Evolutionary conservation across 192 early-diverging fungal genomes (phyloP).

Genomic region (Coemansia sp.): DNA sequence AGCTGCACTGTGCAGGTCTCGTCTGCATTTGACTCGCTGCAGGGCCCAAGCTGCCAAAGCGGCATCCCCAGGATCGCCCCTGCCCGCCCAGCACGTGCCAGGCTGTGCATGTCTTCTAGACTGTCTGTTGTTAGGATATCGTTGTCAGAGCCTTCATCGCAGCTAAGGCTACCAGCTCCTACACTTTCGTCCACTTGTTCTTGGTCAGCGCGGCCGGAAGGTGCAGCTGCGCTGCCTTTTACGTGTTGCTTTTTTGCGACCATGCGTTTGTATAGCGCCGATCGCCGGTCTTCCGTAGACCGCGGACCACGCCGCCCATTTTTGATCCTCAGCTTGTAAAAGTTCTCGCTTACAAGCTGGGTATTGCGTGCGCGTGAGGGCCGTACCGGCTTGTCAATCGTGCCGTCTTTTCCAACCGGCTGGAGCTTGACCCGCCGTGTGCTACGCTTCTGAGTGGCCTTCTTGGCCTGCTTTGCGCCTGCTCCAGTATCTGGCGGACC

Average conservation of each 20-base stretch:
- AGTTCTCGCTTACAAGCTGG: conserved; percentile 51
- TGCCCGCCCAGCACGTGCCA: neutral
- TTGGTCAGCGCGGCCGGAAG: neutral
- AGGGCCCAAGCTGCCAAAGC: neutral
- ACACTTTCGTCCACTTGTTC: neutral
- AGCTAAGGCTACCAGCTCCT: neutral
- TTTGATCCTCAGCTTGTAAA: conserved; percentile 45
- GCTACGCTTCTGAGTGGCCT: conserved; percentile 53
- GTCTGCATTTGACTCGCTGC: neutral
- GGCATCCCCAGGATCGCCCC: conserved; percentile 1
- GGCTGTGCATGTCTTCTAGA: neutral
- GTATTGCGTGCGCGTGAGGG: conserved; percentile 7
- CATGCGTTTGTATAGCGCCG: conserved; percentile 51
- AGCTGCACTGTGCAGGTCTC: neutral
- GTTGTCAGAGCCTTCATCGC: neutral
- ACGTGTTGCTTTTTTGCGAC: conserved; percentile 5
- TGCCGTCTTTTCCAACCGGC: conserved; percentile 30
- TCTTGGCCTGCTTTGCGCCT: conserved; percentile 19
- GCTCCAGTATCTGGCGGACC: neutral
- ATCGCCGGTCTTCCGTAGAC: conserved; percentile 39
- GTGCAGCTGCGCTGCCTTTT: neutral
- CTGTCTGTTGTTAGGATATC: neutral
- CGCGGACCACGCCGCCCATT: conserved; percentile 26
- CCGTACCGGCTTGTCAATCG: neutral
- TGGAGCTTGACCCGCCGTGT: conserved; percentile 50